Evolutionary conservation across 176 grass and related monocot genomes (phyloP), one percentile per base, ranked within the genome.

Genomic region (Lolium multiflorum): DNA sequence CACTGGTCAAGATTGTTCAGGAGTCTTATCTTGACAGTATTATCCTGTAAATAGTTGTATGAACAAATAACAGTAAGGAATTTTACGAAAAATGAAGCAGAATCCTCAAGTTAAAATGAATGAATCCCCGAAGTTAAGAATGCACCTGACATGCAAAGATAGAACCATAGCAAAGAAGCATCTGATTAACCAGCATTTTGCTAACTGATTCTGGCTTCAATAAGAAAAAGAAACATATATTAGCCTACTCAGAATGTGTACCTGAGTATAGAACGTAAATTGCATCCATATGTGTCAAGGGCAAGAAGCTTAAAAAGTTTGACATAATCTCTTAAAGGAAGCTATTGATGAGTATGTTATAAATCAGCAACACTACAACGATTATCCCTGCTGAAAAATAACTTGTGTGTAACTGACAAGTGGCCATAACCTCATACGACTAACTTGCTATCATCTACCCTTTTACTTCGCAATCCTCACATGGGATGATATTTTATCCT

Each of bases 131-230:
- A 61, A 72, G 55, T 77, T 60, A 79, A 79, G 72, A 79, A 55
- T 48, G 62, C 69, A 98, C 96, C 96, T 98, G 96, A 79, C 82
- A 92, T 87, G 96, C 91, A 88, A 95, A 94, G 78, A 98, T 91
- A 63, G 89, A 93, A 77, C 96, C 96, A 88, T 92, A 98, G 86
- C 91, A 93, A 21, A 92, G 85, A 77, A 98, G 96, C 93, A 95
- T 95, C 87, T 98, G 93, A 80, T 98, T 95, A 82, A 93, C 89
- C 43, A 98, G 88, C 91, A 98, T 89, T 89, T 89, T 98, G 91
- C 74, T 89, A 71, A 98, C 83, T 14, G 93, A 89, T 87, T 95
- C 93, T 71, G 96, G 90, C 96, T 98, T 83, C 83, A 93, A 83
- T 83, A 64, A 81, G 66, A 87, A 85, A 92, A 90, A 85, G 24